Evolutionary conservation across 176 grass and related monocot species (phyloP), one percentile per base, ranked within the genome.

Genomic region (Lolium multiflorum): DNA sequence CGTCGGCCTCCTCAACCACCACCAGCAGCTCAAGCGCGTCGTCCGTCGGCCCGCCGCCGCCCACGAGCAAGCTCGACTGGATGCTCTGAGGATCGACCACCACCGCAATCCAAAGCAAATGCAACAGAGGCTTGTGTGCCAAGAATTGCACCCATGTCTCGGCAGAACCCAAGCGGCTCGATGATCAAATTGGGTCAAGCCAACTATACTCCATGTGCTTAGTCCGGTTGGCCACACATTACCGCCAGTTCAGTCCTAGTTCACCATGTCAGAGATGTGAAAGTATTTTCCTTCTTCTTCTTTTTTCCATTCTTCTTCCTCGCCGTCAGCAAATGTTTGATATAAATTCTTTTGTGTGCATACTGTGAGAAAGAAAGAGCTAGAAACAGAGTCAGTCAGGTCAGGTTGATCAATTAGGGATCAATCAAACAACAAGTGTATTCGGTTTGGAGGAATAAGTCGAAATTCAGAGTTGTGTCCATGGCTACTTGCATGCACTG

Each of bases 261-360:
- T 83, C 76, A 79, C 83, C 89, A 76, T 86, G 85, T 83, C 78
- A 82, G 81, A 86, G 87, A 86, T 81, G 61, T 88, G 78, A 43
- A 56, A 38, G 7, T 54, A 58, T 79, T 24, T 85, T 80, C 6
- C 39, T 43, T 43, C 41, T 7, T 43, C 41, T 43, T 43, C 41
- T 43, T 43, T 51, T 12, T 1, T 21, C 21, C 12, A 15, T 8
- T 20, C 17, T 48, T 84, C 66, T 62, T 79, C 51, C 47, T 72
- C 89, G 4, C 66, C 57, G 21, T 48, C 78, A 87, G 82, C 67
- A 66, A 89, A 85, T 81, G 87, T 92, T 91, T 85, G 80, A 89
- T 89, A 31, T 50, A 28, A 72, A 91, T 93, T 96, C 87, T 93
- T 96, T 91, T 38, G 89, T 96, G 94, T 96, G 94, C 88, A 96